Evolutionary conservation across 1,284 basidiomycete genomes (phyloP).

Genomic region (Cutaneotrichosporon dermatis): DNA sequence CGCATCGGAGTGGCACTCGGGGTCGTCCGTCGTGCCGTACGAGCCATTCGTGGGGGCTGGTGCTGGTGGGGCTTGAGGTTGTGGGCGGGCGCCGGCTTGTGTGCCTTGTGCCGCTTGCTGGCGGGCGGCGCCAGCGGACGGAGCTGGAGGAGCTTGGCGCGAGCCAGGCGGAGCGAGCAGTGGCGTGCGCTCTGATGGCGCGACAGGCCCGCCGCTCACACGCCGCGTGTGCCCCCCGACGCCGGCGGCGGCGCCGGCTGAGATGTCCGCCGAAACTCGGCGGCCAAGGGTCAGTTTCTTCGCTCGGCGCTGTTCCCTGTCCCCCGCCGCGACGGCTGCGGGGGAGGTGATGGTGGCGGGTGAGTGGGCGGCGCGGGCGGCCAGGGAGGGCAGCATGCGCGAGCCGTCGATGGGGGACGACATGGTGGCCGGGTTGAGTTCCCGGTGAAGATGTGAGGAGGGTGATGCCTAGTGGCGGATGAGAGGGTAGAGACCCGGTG

Average conservation of each 20-base stretch:
- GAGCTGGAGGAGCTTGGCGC: background rate
- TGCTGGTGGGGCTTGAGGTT: too few relatives aligned
- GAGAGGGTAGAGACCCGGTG: too few relatives aligned
- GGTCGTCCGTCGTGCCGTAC: background rate
- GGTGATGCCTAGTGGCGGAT: too few relatives aligned
- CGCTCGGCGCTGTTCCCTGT: background rate
- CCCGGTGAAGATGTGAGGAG: background rate
- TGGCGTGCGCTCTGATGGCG: background rate
- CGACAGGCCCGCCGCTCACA: too few relatives aligned
- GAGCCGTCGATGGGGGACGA: background rate
- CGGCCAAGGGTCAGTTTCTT: background rate
- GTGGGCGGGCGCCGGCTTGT: too few relatives aligned
- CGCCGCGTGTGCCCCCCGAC: too few relatives aligned
- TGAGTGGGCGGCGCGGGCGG: background rate
- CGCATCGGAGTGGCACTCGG: background rate
- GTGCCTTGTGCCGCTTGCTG: too few relatives aligned
- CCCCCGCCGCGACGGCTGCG: background rate
- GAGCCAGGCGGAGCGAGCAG: background rate
- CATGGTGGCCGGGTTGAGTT: background rate
- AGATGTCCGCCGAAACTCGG: background rate
- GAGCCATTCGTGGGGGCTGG: background rate
- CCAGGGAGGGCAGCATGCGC: conserved; percentile 1
- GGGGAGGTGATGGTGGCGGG: background rate
- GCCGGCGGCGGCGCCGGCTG: background rate
- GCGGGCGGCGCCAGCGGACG: background rate